Conservation (phyloP, 2,329 filamentous ascomycete species). For the Talaromyces sp. region DNA sequence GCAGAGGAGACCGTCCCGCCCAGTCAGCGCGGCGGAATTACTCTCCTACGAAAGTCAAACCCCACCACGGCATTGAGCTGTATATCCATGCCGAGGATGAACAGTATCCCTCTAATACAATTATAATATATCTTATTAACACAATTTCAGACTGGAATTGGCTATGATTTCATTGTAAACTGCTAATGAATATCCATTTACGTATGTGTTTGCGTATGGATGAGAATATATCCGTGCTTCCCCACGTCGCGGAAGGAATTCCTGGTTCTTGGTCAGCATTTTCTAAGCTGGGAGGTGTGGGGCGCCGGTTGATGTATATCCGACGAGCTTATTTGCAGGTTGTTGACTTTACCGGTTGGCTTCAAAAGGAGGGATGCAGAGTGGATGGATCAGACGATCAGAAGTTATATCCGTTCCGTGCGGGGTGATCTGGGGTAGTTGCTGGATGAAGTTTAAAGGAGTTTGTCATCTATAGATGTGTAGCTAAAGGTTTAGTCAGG, state of each 20-base stretch:
- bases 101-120: too few species aligned
- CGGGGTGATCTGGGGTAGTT: not conserved
- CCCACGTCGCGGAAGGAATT: conserved; percentile 10
- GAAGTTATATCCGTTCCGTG: not conserved
- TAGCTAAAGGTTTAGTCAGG: too few species aligned
- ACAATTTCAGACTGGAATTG: not conserved
- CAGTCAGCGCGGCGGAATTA: conserved; percentile 19
- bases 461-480: too few species aligned
- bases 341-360: too few species aligned
- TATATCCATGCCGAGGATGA: conserved; percentile 1
- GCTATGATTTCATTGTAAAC: not conserved
- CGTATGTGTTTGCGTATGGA: conserved; percentile 2
- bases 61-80: not conserved
- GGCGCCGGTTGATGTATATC: conserved; percentile 18
- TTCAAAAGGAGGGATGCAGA: too few species aligned
- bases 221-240: conserved; percentile 19
- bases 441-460: not conserved
- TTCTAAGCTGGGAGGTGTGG: conserved; percentile 16
- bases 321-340: not conserved
- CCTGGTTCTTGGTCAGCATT: conserved; percentile 20
- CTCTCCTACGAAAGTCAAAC: not conserved
- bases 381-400: too few species aligned
- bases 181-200: too few species aligned
- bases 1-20: conserved; percentile 3
- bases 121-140: not conserved